Evolutionary conservation across 2,329 filamentous ascomycete species (phyloP).

Genomic region (Ceratocystis albifundus): DNA sequence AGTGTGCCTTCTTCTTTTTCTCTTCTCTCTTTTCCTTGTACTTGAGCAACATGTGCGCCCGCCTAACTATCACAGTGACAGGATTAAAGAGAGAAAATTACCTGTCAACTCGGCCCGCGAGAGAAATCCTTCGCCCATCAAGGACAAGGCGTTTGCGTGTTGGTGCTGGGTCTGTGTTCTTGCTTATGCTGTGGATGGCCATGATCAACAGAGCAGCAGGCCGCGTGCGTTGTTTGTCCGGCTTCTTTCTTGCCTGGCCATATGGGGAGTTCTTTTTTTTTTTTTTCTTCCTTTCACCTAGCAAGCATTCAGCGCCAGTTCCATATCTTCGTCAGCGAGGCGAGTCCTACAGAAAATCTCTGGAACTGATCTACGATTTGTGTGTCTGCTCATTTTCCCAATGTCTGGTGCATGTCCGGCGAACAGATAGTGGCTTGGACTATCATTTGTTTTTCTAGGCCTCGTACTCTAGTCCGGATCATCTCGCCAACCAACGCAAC

Average conservation of each 20-base stretch:
- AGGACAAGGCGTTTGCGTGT: background rate
- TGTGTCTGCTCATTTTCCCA: background rate
- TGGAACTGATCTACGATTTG: constrained; percentile 1
- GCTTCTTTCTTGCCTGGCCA: background rate
- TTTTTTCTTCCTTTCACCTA: background rate
- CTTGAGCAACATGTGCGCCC: background rate
- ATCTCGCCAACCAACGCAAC: background rate
- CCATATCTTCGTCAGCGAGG: background rate
- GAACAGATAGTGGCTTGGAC: background rate
- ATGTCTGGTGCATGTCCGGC: background rate
- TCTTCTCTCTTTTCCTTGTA: background rate
- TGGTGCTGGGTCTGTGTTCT: background rate
- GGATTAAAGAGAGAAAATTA: constrained; percentile 6
- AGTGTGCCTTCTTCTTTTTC: background rate
- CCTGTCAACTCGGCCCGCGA: constrained; percentile 9
- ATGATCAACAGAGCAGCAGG: background rate
- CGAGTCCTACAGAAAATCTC: background rate
- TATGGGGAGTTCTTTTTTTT: no score
- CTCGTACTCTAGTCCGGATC: background rate
- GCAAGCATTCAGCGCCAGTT: background rate
- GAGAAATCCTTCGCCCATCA: background rate
- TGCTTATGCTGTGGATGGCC: background rate
- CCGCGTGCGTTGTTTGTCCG: background rate
- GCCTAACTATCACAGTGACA: background rate
- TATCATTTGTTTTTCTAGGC: background rate